A percentile compares a stretch with the other conserved stretches of the same genome.
phyloP scores from a whole-genome alignment of 2,329 filamentous ascomycete genomes.

The Acrocalymma vagum region DNA sequence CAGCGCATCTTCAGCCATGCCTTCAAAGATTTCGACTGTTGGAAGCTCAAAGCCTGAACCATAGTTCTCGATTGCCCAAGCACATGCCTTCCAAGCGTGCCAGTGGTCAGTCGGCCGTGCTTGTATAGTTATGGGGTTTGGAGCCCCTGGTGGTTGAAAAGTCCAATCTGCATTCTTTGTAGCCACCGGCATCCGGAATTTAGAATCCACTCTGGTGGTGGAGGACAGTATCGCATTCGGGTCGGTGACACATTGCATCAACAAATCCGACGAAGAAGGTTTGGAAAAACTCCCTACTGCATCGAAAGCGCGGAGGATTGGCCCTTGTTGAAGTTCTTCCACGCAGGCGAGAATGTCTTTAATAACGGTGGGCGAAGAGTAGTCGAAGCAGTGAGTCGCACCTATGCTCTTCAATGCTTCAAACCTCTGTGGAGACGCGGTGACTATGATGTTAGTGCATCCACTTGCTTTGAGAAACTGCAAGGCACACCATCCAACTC shows the following conservation, averaged over 20 bases:
- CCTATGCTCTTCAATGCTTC: constrained; percentile 13
- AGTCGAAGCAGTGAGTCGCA: constrained; percentile 17
- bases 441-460: constrained; percentile 13
- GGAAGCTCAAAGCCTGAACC: constrained; percentile 2
- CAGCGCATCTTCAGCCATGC: constrained; percentile 8
- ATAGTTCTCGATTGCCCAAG: constrained; percentile 11
- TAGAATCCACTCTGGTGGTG: constrained; percentile 5
- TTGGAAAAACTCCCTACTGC: constrained; percentile 1
- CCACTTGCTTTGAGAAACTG: constrained; percentile 14
- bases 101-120: constrained; percentile 1
- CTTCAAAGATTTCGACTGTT: constrained; percentile 3
- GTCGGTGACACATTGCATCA: background rate
- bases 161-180: background rate
- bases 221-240: background rate
- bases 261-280: background rate
- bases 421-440: constrained; percentile 16
- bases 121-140: constrained; percentile 1
- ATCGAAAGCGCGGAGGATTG: constrained; percentile 5
- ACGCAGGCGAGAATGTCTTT: constrained; percentile 8
- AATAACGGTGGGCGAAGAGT: constrained; percentile 7
- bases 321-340: constrained; percentile 4
- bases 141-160: constrained; percentile 4
- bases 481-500: constrained; percentile 14
- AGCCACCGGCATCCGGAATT: constrained; percentile 4
- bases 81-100: constrained; percentile 1